Evolutionary conservation across 208 protist genomes (phyloP), one percentile per base, ranked within the genome.

Genomic region (Naegleria gruberi): DNA sequence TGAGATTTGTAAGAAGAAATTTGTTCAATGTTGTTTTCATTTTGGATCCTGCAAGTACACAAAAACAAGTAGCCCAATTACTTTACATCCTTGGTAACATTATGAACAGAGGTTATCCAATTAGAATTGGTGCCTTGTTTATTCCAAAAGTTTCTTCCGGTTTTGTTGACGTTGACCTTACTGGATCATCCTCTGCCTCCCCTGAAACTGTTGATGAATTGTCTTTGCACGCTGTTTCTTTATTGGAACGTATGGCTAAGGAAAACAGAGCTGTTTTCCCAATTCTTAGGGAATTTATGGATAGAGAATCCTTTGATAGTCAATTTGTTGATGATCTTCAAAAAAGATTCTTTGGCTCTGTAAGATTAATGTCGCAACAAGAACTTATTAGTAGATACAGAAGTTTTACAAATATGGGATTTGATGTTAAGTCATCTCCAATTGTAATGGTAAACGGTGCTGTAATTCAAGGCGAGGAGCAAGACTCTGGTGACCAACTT

Each of bases 1-100:
- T 89, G 85, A 44, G 46, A 44, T 89, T 89, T 74, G 37, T 57
- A 5, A 37, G n/a, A 17, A 89, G 46, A 74, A 89, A 89, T 74
- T 30, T 74, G 7, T 57, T 74, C 6, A 89, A 30, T 44, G n/a
- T 26, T 0, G 23, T 89, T n/a, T 44, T 77, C 34, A 74, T 89
- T 42, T 74, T 73, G 37, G 46, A 89, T 89, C 85, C 85, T 41
- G 6, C n/a, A 4, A 44, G 5, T 44, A 77, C 65, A 1, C 65
- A 30, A 77, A 77, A 77, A 26, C 7, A 6, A 37, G 30, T 77
- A 7, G 0, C 4, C 0, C 17, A 77, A 30, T 8, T 77, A 7
- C 65, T 77, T 37, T 77, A 77, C n/a, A 77, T 77, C 8, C n/a
- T 89, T 30, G 23, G 44, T 34, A 44, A 41, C 26, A 26, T 44